phyloP scores from a whole-genome alignment of 345 rosid genomes.

The Toxicodendron radicans region DNA sequence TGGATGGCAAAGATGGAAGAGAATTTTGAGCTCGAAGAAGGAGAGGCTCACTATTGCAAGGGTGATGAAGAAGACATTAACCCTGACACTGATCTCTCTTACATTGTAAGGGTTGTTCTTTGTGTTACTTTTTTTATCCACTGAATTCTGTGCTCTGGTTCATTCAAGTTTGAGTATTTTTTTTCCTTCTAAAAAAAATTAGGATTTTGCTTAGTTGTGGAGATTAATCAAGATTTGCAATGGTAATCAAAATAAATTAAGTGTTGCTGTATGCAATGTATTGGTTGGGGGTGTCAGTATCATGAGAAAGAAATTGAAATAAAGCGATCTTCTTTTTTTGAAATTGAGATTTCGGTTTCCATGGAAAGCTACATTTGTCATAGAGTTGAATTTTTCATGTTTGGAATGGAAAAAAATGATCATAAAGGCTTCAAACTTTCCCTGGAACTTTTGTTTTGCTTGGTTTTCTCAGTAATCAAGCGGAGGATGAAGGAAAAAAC shows the following conservation, averaged over 20 bases:
- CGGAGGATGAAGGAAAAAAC: not conserved
- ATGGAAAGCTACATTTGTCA: not conserved
- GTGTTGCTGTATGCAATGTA: slow-evolving; percentile 9
- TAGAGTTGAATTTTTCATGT: not conserved
- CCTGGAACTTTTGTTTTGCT: not conserved
- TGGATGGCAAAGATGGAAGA: slow-evolving; percentile 43
- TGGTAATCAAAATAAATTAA: not conserved
- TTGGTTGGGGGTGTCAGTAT: not conserved
- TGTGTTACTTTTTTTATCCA: slow-evolving; percentile 5
- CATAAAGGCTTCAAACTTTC: not conserved
- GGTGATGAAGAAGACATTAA: slow-evolving; percentile 42
- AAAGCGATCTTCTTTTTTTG: not conserved
- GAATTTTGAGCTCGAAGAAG: slow-evolving; percentile 71
- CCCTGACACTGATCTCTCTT: slow-evolving; percentile 64
- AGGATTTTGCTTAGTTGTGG: slow-evolving; percentile 1
- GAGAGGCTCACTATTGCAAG: slow-evolving; percentile 50
- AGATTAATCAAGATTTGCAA: slow-evolving; percentile 11
- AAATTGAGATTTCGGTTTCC: not conserved
- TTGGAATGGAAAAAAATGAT: not conserved
- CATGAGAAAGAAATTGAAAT: not conserved
- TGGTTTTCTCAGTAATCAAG: not conserved
- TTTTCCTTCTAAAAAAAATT: no score
- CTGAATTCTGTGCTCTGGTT: not conserved
- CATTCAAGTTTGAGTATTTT: slow-evolving; percentile 1
- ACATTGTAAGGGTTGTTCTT: slow-evolving; percentile 61